These are phyloP conservation scores for Hypocreales sp. DNA, from an alignment of 2,329 filamentous ascomycete species.

Conservation along the genomic window DNA sequence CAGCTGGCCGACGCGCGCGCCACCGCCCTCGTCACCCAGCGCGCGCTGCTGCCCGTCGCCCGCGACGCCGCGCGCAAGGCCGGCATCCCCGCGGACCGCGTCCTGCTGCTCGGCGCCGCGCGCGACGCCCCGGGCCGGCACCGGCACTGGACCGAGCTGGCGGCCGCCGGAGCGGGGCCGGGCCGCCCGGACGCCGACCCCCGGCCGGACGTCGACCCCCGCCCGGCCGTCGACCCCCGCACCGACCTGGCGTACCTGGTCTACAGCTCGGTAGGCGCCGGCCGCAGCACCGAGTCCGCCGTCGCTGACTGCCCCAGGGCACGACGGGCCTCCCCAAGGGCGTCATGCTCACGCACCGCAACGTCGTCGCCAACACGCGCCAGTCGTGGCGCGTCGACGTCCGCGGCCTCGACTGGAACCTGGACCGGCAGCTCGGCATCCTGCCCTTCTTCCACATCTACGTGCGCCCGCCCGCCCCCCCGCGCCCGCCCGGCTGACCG, in stretches of 20 bases:
- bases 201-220: too few relatives aligned
- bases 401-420: constrained; percentile 38
- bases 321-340: constrained; percentile 89
- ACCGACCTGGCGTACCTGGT: constrained; percentile 73
- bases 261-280: constrained; percentile 64
- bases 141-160: constrained; percentile 59
- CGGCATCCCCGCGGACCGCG: constrained; percentile 54
- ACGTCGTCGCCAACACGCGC: constrained; percentile 61
- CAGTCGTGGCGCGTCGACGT: constrained; percentile 40
- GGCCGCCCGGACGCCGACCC: too few relatives aligned
- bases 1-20: constrained; percentile 69
- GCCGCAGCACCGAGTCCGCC: too few relatives aligned
- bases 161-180: constrained; percentile 40
- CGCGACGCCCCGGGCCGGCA: constrained; percentile 40
- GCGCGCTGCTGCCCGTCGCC: constrained; percentile 47
- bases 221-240: constrained; percentile 47
- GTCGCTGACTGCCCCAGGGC: constrained; percentile 25
- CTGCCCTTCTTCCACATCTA: constrained; percentile 90
- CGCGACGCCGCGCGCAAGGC: constrained; percentile 51
- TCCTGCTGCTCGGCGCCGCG: constrained; percentile 62
- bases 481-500: not conserved
- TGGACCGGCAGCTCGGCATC: constrained; percentile 63
- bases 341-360: constrained; percentile 71
- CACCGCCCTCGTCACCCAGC: constrained; percentile 61
- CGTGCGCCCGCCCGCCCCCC: constrained; percentile 25